Evolutionary conservation across 2,329 filamentous ascomycete species (phyloP), one percentile per base, ranked within the genome.

Genomic region (Penicillium palitans): DNA sequence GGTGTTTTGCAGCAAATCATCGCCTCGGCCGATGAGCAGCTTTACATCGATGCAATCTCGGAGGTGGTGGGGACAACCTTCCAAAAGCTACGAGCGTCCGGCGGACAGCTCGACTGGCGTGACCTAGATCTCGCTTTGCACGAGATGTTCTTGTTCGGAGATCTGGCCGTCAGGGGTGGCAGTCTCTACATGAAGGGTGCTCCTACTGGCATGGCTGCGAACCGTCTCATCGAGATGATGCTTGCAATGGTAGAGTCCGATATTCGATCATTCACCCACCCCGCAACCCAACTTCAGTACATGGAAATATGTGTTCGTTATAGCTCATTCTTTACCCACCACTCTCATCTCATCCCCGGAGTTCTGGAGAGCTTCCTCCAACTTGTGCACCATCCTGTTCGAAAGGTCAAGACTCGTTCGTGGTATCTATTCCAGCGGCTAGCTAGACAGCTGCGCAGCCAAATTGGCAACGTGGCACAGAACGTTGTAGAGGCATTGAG

Each of bases 241-340:
- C 84, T 86, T 67, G 93, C 91, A 78, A 93, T 99, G 90, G 90
- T 98, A 55, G 89, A 95, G 73, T 96, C 91, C 64, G 91, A 90
- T 66, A 89, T 97, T 65, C 88, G 91, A 59, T 89, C 84, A 44
- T 96, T 93, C 74, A 87, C 88, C 17, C 95, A 98, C 72, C 93
- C 95, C 1, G 91, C 93, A 17, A 93, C 97, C 52, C 86, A 97
- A 63, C 82, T 99, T 24, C 92, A 97, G 76, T 99, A 96, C 72
- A 97, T 99, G 93, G 95, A 99, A 74, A 96, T 96, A 37, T 96
- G 93, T 74, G 93, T 96, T 55, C 88, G 95, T 51, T 99, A 99
- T 76, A 90, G 89, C 72, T 85, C 87, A 29, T 96, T 97, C 74
- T 98, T 99, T 72, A 93, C 98, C 71, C 86, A 87, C 56, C 90